Evolutionary conservation across 768 basidiomycete genomes (phyloP).

Genomic region (Phlebiopsis gigantea): DNA sequence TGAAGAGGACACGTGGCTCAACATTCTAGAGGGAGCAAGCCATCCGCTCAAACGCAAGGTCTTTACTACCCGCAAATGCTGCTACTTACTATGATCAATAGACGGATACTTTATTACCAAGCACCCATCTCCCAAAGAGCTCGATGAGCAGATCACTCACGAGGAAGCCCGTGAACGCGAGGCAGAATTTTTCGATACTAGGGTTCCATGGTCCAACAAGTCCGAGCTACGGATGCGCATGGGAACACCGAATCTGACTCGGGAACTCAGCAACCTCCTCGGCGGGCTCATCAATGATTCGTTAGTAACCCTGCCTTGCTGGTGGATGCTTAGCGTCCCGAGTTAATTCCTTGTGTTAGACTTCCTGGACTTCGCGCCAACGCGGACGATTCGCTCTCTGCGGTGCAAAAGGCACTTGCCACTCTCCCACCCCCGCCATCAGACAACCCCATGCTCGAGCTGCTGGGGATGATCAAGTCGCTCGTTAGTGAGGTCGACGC

Average conservation of each 20-base stretch:
- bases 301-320: conserved; percentile 9
- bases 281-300: conserved; percentile 20
- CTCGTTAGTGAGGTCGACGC: conserved; percentile 40
- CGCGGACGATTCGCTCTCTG: conserved; percentile 36
- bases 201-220: conserved; percentile 36
- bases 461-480: conserved; percentile 36
- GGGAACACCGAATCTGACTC: conserved; percentile 50
- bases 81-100: conserved; percentile 3
- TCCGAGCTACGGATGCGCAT: conserved; percentile 42
- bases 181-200: conserved; percentile 47
- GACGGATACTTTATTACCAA: conserved; percentile 47
- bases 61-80: not conserved
- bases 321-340: not conserved
- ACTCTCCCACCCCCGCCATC: conserved; percentile 46
- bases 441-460: conserved; percentile 46
- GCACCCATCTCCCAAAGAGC: conserved; percentile 37
- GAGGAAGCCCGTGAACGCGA: conserved; percentile 50
- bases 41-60: conserved; percentile 11
- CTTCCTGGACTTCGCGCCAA: conserved; percentile 56
- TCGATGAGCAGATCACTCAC: conserved; percentile 48
- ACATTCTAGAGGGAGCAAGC: conserved; percentile 8
- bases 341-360: conserved; percentile 27
- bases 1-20: conserved; percentile 10
- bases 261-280: conserved; percentile 47
- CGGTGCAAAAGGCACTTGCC: conserved; percentile 25